Base-by-base conservation (phyloP, 2,329 filamentous ascomycete species). In the Domatiomyces globalis region DNA sequence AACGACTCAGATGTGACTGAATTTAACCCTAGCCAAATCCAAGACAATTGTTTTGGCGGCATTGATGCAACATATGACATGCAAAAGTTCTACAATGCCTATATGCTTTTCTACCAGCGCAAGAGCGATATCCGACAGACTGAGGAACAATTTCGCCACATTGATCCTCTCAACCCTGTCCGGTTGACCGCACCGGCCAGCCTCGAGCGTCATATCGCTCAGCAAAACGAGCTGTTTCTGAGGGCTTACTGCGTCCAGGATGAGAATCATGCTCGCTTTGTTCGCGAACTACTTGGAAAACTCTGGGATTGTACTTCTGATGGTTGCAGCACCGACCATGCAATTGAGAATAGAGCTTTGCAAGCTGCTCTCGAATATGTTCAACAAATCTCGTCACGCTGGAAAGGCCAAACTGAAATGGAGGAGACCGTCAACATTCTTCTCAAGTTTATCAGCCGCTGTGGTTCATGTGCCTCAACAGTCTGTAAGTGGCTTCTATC, bases 91-190 rank as follows among this genome's bases (percentile, higher is more conserved):
- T 71, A 83, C 72, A 96, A 87, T 65, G 92, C 90, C 10, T 98
- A 98, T 66, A 96, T 98, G 86, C 76, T 98, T 7, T 96, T 98
- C 66, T 98, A 98, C 65, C 85, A 95, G 65, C 81, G 92, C 47
- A 78, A 81, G 2, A 82, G 82, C 0, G 78, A 79, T 4, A 73
- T 89, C 51, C 71, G 73, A 17, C 66, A 67, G 15, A 75, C 78
- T 53, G 74, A 78, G 58, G 67, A 73, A 25, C 61, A 66, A 1
- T 69, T 80, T 58, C 63, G 70, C 49, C 58, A 65, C 8, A 58
- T 60, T 1, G 69, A 69, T 25, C 62, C 80, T 46, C 69, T 74
- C 45, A 69, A 77, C n/a, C 70, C 73, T 7, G 67, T 71, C 9
- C 73, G 69, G 49, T 68, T 75, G 5, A 60, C 67, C 1, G 61